These are phyloP conservation scores for Xylaria palmicola DNA, from an alignment of 495 filamentous ascomycete genomes.

Conservation along the genomic window DNA sequence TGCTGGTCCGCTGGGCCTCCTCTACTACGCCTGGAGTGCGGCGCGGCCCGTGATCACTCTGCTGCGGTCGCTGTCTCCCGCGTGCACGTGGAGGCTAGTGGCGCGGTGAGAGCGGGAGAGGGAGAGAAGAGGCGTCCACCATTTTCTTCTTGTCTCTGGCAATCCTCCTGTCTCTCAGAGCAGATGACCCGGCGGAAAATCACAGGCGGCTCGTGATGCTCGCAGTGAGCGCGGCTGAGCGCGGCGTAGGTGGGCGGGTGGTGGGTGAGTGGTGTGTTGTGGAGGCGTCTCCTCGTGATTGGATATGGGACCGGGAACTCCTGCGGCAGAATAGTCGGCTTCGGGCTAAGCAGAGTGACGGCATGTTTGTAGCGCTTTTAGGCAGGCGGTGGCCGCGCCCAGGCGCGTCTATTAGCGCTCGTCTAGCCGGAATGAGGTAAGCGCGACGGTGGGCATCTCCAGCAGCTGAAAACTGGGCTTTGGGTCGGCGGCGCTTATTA, in stretches of 20 bases:
- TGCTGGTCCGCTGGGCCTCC: background rate
- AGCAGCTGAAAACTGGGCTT: constrained; percentile 4
- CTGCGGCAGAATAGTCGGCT: constrained; percentile 6
- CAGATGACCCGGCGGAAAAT: background rate
- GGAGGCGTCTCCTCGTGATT: too few relatives aligned
- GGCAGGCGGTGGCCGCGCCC: constrained; percentile 11
- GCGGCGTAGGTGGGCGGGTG: background rate
- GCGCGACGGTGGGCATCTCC: background rate
- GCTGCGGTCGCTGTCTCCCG: background rate
- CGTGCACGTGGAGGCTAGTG: background rate
- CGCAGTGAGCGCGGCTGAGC: background rate
- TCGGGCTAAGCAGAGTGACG: too few relatives aligned
- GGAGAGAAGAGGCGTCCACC: background rate
- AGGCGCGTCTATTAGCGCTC: background rate
- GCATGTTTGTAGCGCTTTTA: background rate
- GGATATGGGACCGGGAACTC: background rate
- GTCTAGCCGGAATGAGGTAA: background rate
- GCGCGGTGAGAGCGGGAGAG: background rate
- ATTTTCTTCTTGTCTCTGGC: background rate
- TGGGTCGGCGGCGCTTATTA: background rate
- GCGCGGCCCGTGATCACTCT: background rate
- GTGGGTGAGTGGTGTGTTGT: background rate
- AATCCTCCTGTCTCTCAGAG: background rate
- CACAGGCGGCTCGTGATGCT: background rate
- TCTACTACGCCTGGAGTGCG: background rate